These are phyloP conservation scores for Sarocladium strictum DNA, from an alignment of 2,329 filamentous ascomycete species.

Conservation along the genomic window DNA sequence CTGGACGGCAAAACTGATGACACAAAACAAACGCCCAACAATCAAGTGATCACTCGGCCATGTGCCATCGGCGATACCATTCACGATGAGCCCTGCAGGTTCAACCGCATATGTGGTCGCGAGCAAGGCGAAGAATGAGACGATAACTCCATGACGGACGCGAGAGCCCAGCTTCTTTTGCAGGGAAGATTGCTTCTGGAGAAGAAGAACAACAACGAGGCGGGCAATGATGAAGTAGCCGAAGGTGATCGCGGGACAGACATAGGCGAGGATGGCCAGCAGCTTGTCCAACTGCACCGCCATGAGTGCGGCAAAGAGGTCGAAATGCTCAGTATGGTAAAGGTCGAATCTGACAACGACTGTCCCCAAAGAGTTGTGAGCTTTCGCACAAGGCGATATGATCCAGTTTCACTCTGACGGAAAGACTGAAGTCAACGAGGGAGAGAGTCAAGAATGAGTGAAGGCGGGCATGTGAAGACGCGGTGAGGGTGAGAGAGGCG, in stretches of 20 bases:
- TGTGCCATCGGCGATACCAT: constrained; percentile 25
- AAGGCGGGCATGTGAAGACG: background rate
- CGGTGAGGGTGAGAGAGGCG: background rate
- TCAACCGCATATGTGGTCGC: constrained; percentile 43
- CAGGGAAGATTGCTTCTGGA: constrained; percentile 33
- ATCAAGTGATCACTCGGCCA: constrained; percentile 41
- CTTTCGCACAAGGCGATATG: no score
- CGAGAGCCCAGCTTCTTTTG: constrained; percentile 9
- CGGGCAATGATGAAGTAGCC: constrained; percentile 50
- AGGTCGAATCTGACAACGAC: no score
- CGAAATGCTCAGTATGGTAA: no score
- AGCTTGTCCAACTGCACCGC: constrained; percentile 21
- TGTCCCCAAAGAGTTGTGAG: no score
- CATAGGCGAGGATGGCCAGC: constrained; percentile 48
- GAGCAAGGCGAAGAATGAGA: constrained; percentile 31
- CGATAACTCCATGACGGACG: constrained; percentile 15
- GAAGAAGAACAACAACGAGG: constrained; percentile 44
- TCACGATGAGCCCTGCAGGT: constrained; percentile 31
- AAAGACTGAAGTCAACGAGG: background rate
- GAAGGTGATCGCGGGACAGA: constrained; percentile 51
- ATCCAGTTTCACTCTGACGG: no score
- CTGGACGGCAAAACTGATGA: constrained; percentile 58
- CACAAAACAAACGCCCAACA: constrained; percentile 55
- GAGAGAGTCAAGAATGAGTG: background rate
- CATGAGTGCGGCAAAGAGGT: constrained; percentile 10